Evolutionary conservation across 208 protist species (phyloP).

Genomic region (Trypanosoma mega): DNA sequence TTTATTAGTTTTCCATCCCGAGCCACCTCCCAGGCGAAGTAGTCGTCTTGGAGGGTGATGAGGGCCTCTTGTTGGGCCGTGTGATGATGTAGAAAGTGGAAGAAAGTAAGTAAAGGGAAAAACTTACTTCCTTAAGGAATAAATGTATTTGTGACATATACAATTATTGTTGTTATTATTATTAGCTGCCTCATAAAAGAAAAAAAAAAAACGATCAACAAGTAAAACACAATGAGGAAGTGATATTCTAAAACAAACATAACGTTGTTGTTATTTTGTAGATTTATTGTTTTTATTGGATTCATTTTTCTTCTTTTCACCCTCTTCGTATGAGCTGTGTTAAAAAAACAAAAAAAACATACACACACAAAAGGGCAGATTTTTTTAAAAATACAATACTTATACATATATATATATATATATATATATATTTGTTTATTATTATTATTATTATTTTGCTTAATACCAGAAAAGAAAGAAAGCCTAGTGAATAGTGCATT

Average conservation of each 20-base stretch:
- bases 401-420: too few species aligned
- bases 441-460: too few species aligned
- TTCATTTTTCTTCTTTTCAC: constrained; percentile 8
- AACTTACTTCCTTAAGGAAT: too few species aligned
- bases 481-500: too few species aligned
- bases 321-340: constrained; percentile 3
- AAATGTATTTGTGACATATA: not conserved
- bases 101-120: too few species aligned
- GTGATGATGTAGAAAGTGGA: not conserved
- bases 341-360: constrained; percentile 1
- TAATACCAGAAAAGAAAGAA: too few species aligned
- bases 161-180: constrained; percentile 10
- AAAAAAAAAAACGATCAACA: too few species aligned
- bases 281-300: constrained; percentile 13
- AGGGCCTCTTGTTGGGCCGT: not conserved
- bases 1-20: constrained; percentile 6
- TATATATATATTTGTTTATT: too few species aligned
- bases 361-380: not conserved
- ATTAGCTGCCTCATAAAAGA: too few species aligned
- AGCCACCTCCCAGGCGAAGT: constrained; percentile 1
- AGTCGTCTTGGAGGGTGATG: not conserved
- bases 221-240: too few species aligned
- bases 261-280: not conserved
- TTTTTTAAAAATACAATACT: too few species aligned
- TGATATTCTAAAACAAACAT: constrained; percentile 12